These are phyloP conservation scores for Amauroascus niger DNA, from an alignment of 2,329 filamentous ascomycete genomes.

Conservation along the genomic window DNA sequence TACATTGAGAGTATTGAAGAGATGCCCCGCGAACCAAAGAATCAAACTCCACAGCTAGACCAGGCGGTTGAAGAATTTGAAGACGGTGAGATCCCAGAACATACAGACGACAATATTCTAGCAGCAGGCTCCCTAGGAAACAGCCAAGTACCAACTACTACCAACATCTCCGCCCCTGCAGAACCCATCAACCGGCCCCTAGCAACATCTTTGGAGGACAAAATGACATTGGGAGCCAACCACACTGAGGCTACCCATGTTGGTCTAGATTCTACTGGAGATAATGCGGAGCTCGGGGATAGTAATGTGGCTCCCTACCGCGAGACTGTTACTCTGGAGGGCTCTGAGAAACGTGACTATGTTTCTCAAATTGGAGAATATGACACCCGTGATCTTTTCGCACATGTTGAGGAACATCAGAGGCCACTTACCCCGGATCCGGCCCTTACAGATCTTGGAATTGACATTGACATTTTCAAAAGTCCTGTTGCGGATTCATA, in stretches of 20 bases:
- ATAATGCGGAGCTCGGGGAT: not conserved
- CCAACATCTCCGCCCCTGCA: not conserved
- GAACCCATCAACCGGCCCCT: too few species aligned
- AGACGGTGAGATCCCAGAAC: not conserved
- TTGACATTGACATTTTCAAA: conserved; percentile 28
- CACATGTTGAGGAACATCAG: conserved; percentile 12
- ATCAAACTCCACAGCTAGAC: not conserved
- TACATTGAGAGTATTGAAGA: not conserved
- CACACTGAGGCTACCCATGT: conserved; percentile 1
- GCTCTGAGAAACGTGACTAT: not conserved
- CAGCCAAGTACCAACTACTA: not conserved
- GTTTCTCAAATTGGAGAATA: not conserved
- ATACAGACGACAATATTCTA: not conserved
- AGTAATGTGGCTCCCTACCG: not conserved
- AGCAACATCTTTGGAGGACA: not conserved
- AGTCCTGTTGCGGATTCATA: conserved; percentile 15
- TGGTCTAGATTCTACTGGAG: not conserved
- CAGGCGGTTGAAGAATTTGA: not conserved
- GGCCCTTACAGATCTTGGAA: conserved; percentile 24
- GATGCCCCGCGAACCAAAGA: not conserved
- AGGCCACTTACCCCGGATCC: conserved; percentile 18
- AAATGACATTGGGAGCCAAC: not conserved
- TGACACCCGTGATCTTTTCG: not conserved
- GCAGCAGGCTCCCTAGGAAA: not conserved
- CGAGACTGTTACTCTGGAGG: not conserved